Evolutionary conservation across 78 protist genomes (phyloP), one percentile per base, ranked within the genome.

Genomic region (Polysphondylium violaceum): DNA sequence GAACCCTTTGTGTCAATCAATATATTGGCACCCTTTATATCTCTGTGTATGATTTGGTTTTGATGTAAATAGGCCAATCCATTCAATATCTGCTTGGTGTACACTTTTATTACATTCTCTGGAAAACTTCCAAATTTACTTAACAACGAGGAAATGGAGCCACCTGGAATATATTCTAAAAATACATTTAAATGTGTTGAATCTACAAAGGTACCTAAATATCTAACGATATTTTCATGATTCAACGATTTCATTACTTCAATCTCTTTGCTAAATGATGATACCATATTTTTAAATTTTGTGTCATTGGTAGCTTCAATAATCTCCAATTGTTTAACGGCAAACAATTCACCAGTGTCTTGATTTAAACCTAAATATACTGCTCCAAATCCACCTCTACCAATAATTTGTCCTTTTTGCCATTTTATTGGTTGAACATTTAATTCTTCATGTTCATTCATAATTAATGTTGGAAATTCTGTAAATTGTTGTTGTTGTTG

Each of bases 21-120:
- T 35, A 96, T 94, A 51, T 95, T 96, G 25, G 96, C 98, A 6
- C 97, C 97, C 55, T 96, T 96, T 74, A 96, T 87, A 92, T 96
- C 98, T 21, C 98, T 67, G 63, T 96, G 98, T 19, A 96, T 86
- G 51, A 96, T 93, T 31, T 88, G 83, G 36, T 75, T 68, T 16
- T 25, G 6, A 27, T 96, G 98, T 31, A 96, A 74, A 76, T 85
- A 96, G 21, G 67, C 36, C 29, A 96, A 85, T 12, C 97, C 97
- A 6, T 33, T 31, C 12, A 95, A 55, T 5, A 95, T 88, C 74
- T 95, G 96, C 41, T 88, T 64, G 19, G 92, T 88, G 44, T 95
- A 95, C 7, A 60, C 73, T 36, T 47, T 44, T 19, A 95, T 91
- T 8, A 95, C 74, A 61, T 43, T 63, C 73, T 96, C 98, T 4